Percentiles rank a stretch among this genome's conserved stretches.
phyloP scores from a whole-genome alignment of 768 basidiomycete genomes.

The Leucocoprinus sp. region DNA sequence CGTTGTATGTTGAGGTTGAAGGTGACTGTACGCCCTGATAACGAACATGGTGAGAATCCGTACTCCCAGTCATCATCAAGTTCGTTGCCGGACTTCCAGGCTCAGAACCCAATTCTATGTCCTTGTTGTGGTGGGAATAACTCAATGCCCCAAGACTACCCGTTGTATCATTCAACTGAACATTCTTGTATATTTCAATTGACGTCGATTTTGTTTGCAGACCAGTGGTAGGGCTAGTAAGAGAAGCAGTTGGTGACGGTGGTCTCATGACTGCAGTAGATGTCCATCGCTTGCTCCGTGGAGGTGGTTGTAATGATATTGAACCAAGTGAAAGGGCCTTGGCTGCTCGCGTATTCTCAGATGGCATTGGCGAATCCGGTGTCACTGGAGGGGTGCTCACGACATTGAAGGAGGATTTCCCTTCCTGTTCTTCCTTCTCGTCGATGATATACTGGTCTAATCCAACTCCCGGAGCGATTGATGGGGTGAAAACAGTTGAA shows the following conservation, averaged over 20 bases:
- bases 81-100: slow-evolving; percentile 16
- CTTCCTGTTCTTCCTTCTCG: not conserved
- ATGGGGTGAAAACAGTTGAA: slow-evolving; percentile 23
- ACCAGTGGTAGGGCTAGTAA: not conserved
- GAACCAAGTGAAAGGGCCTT: slow-evolving; percentile 26
- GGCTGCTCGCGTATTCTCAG: slow-evolving; percentile 18
- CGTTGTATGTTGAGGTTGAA: slow-evolving; percentile 34
- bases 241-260: not conserved
- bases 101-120: not conserved
- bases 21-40: slow-evolving; percentile 19
- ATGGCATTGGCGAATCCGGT: slow-evolving; percentile 11
- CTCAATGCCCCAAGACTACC: slow-evolving; percentile 8
- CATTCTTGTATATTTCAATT: slow-evolving; percentile 13
- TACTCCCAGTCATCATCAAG: slow-evolving; percentile 27
- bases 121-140: slow-evolving; percentile 4
- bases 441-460: slow-evolving; percentile 29
- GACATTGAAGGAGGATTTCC: slow-evolving; percentile 17
- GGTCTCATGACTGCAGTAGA: slow-evolving; percentile 13
- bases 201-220: slow-evolving; percentile 8
- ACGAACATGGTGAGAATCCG: slow-evolving; percentile 16
- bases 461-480: slow-evolving; percentile 22
- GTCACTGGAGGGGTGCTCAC: slow-evolving; percentile 23
- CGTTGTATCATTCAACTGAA: slow-evolving; percentile 3
- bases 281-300: slow-evolving; percentile 38
- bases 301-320: slow-evolving; percentile 39